Conservation (phyloP, 305 asterid species). For the Ilex paraguariensis region DNA sequence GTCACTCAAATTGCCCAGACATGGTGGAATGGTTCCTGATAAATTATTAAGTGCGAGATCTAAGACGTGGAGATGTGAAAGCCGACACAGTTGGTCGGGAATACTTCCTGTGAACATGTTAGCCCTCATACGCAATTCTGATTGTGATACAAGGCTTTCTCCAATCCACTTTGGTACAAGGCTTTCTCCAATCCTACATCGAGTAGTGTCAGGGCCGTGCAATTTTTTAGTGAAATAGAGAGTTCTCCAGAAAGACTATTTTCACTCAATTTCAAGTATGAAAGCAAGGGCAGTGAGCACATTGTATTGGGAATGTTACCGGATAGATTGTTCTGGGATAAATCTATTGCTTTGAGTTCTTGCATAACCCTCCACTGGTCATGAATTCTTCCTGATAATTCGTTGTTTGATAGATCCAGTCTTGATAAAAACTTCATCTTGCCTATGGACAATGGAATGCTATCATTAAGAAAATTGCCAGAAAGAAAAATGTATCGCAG, state of each 20-base stretch:
- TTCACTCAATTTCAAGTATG: slow-evolving; percentile 3
- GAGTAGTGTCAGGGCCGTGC: background rate
- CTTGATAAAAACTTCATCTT: background rate
- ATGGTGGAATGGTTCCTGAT: slow-evolving; percentile 1
- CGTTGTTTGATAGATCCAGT: slow-evolving; percentile 14
- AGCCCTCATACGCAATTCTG: slow-evolving; percentile 2
- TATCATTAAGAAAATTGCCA: background rate
- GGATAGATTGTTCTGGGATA: background rate
- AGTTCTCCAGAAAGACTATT: slow-evolving; percentile 12
- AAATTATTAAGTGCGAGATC: slow-evolving; percentile 16
- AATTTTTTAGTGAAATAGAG: slow-evolving; percentile 7
- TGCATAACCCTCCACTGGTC: no score
- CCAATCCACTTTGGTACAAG: slow-evolving; percentile 17
- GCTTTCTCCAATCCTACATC: slow-evolving; percentile 16
- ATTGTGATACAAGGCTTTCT: background rate
- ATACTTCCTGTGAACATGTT: slow-evolving; percentile 5
- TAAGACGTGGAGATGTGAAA: slow-evolving; percentile 1
- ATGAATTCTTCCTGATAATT: no score
- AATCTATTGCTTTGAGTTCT: background rate
- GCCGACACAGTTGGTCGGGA: slow-evolving; percentile 1
- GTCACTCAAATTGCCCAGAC: no score
- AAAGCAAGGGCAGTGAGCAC: background rate
- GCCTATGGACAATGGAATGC: background rate
- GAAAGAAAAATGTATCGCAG: background rate
- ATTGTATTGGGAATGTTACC: background rate